Base-by-base conservation (phyloP, 2,329 filamentous ascomycete genomes). In the Rhinocladiella similis region DNA sequence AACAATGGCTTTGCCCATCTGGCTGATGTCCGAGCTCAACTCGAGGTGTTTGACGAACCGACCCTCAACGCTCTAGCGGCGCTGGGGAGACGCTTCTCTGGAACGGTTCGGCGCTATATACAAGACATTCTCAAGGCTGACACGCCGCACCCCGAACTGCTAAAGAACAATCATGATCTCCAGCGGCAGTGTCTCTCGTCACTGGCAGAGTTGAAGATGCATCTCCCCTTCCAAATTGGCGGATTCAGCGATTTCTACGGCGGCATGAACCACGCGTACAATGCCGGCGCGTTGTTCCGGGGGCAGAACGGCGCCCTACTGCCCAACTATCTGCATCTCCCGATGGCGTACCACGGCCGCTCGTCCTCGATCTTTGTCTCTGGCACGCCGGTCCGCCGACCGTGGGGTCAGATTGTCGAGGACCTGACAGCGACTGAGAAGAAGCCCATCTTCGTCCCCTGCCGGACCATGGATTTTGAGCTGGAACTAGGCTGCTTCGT, bases 331-430 rank as follows among this genome's bases (percentile, higher is more conserved):
- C 18, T 41, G 3, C 52, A 54, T 19, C 33, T 53, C 22, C 54
- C 54, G 6, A 29, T 53, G 3, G 54, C n/a, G 7, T 56, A 56
- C 29, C 19, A 22, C 27, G 47, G 48, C 5, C 47, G 53, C 5
- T 84, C 89, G 1, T 91, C 88, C 1, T 89, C 86, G n/a, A 80
- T 93, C 14, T 86, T 92, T 0, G 78, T 89, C 4, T 90, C 88
- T 0, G 88, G 88, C 7, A 90, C 48, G 3, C 7, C 6, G 2
- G 10, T 33, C 10, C 29, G 29, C 29, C 6, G 29, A 12, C 29
- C 29, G 29, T 33, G 6, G 29, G 29, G 29, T 10, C 29, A 33
- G 10, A 10, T 33, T 12, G 6, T 33, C 7, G 7, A 33, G 19
- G 47, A 56, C 18, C 41, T 54, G 5, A 53, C 25, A 3, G 7